Conservation (phyloP, 225 moss, liverwort and hornwort species). For the Thuidium tamariscinum region DNA sequence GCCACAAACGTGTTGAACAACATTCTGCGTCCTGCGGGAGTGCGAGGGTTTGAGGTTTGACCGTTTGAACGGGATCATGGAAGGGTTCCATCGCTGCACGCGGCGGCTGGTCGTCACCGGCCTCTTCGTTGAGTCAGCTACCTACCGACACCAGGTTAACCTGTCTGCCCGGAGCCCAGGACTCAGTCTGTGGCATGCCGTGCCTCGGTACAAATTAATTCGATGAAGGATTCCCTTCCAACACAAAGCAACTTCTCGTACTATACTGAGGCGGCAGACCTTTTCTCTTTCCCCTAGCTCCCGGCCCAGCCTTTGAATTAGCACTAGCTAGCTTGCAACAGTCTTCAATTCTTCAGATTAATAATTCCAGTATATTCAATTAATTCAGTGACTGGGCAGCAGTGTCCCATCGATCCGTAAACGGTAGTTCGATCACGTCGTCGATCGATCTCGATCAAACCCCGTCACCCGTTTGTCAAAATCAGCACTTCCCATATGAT, state of each 20-base stretch:
- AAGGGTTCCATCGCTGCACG: not conserved
- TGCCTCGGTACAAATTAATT: not conserved
- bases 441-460: not conserved
- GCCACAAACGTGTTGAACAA: too few relatives aligned
- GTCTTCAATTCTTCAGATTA: too few relatives aligned
- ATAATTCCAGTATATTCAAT: not conserved
- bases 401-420: not conserved
- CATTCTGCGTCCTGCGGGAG: too few relatives aligned
- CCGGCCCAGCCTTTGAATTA: not conserved
- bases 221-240: not conserved
- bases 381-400: not conserved
- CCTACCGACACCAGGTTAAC: not conserved
- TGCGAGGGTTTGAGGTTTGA: too few relatives aligned
- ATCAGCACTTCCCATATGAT: not conserved
- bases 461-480: not conserved
- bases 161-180: not conserved
- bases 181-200: not conserved
- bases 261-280: not conserved
- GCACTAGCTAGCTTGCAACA: not conserved
- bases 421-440: too few relatives aligned
- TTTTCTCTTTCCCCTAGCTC: not conserved
- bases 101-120: not conserved
- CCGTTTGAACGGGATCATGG: not conserved
- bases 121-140: not conserved
- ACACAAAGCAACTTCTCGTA: too few relatives aligned